Percentiles rank a stretch among this genome's conserved stretches.
Conservation (phyloP, 768 basidiomycete genomes). For the Sutorius australiensis region DNA sequence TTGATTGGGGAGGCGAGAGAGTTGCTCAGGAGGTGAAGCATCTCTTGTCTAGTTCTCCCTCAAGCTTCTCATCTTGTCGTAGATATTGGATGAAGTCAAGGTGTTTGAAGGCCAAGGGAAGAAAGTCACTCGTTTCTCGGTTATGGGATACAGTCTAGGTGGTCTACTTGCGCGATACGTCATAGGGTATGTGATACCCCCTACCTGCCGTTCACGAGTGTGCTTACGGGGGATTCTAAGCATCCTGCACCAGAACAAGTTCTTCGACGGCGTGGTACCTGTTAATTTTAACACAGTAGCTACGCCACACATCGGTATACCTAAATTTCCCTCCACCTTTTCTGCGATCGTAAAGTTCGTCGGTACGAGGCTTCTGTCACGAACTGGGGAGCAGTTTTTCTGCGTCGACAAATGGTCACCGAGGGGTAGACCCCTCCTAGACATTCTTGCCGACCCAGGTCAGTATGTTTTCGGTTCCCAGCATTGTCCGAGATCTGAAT, state of each 20-base stretch:
- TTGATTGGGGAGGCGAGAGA: conserved; percentile 81
- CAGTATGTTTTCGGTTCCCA: conserved; percentile 11
- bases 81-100: conserved; percentile 58
- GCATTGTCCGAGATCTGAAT: not conserved
- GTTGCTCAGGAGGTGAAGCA: conserved; percentile 68
- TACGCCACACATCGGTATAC: conserved; percentile 79
- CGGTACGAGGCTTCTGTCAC: conserved; percentile 66
- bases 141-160: conserved; percentile 77
- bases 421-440: conserved; percentile 61
- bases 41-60: not conserved
- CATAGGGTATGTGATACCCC: conserved; percentile 49
- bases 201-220: not conserved
- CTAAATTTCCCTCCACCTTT: conserved; percentile 55
- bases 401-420: conserved; percentile 69
- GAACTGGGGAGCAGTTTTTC: conserved; percentile 80
- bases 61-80: not conserved
- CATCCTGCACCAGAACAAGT: conserved; percentile 59
- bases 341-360: conserved; percentile 51
- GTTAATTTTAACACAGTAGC: conserved; percentile 83
- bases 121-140: conserved; percentile 64
- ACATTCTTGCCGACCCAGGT: conserved; percentile 81
- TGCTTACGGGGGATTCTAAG: conserved; percentile 31
- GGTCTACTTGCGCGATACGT: conserved; percentile 80
- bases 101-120: conserved; percentile 50
- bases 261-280: conserved; percentile 68